These are phyloP conservation scores for Cryphonectria radicalis DNA, from an alignment of 2,329 filamentous ascomycete genomes.

Conservation along the genomic window DNA sequence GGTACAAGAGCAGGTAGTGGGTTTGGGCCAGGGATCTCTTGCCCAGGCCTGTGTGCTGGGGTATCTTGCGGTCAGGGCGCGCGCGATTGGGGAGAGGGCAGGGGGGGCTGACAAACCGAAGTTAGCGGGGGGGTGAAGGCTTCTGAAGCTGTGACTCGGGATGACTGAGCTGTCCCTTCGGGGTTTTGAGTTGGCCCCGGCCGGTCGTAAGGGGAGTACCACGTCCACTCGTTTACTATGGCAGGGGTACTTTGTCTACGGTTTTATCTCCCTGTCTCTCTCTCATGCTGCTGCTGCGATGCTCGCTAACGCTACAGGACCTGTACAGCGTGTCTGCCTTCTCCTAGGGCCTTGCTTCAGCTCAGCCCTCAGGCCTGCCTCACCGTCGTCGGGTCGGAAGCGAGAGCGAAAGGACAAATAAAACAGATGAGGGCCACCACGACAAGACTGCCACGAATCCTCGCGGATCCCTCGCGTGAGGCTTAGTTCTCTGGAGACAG, in stretches of 20 bases:
- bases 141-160: slow-evolving; percentile 6
- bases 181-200: slow-evolving; percentile 30
- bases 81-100: background rate
- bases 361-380: background rate
- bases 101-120: slow-evolving; percentile 26
- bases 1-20: slow-evolving; percentile 6
- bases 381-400: background rate
- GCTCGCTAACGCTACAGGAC: background rate
- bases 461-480: slow-evolving; percentile 4
- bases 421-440: background rate
- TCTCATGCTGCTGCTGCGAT: slow-evolving; percentile 15
- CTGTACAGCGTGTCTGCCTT: slow-evolving; percentile 11
- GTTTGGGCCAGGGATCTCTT: background rate
- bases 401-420: background rate
- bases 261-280: slow-evolving; percentile 20
- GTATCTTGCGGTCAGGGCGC: slow-evolving; percentile 20
- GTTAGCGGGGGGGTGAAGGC: slow-evolving; percentile 1
- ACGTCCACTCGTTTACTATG: slow-evolving; percentile 14
- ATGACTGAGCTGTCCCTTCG: slow-evolving; percentile 7
- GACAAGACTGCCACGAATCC: background rate
- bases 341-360: slow-evolving; percentile 3
- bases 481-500: slow-evolving; percentile 17
- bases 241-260: slow-evolving; percentile 21
- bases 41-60: background rate
- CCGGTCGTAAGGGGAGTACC: slow-evolving; percentile 26